Evolutionary conservation across 2,329 filamentous ascomycete genomes (phyloP), one percentile per base, ranked within the genome.

Genomic region (Pestalotiopsis sp.): DNA sequence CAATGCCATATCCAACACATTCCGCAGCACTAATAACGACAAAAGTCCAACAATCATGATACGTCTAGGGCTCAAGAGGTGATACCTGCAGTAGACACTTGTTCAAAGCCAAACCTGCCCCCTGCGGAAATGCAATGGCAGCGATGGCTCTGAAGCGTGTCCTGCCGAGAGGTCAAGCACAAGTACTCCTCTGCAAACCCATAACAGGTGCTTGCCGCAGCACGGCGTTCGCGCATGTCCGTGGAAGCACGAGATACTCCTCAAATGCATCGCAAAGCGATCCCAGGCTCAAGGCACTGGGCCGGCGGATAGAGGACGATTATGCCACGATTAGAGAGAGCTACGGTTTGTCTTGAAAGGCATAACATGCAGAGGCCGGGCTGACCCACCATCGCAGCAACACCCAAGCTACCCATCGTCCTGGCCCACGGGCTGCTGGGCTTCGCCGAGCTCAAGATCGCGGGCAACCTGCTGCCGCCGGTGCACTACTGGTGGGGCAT

Each of bases 401-500:
- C 86, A 3, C 89, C 89, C 2, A 87, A 86, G 72, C 75, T 90
- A 71, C 88, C 89, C 59, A 86, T 92, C 67, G 88, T 91, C 66
- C 86, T 92, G 41, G 89, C 89, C 65, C 90, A 91, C 74, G 90
- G 90, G 67, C 82, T 92, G 63, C 81, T 91, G 65, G 90, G 90
- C 73, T 92, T 91, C 76, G 83, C 87, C 49, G 85, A 90, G 75
- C 81, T 91, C 25, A 81, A 79, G 45, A 75, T 90, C 17, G 82
- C 81, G 13, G 81, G 84, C 1, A 77, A 74, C 20, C 81, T 82
- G 72, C 79, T 91, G 2, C 88, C 88, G 0, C 78, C 85, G 2
- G 83, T 91, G 45, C 84, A 88, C 60, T 91, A 92, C 81, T 92
- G 90, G 90, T 85, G 86, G 71, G 89, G 90, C 64, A 91, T 92